These are phyloP conservation scores for Babesia sp. DNA, from an alignment of 169 alveolate species.

Conservation along the genomic window DNA sequence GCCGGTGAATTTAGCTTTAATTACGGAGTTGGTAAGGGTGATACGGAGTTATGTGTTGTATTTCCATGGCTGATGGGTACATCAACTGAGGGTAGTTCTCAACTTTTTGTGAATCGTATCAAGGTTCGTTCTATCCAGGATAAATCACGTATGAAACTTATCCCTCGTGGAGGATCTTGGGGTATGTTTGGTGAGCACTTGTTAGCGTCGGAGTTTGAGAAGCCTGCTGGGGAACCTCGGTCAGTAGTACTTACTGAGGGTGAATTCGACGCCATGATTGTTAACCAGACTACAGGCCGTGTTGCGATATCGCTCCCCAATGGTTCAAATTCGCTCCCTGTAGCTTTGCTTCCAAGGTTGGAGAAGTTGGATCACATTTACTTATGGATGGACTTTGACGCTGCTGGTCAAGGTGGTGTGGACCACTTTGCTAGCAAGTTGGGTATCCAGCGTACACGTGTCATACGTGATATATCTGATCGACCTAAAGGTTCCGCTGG, in stretches of 20 bases:
- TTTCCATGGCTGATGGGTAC: slow-evolving; percentile 61
- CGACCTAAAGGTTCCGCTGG: slow-evolving; percentile 12
- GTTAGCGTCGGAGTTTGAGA: slow-evolving; percentile 44
- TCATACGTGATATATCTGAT: slow-evolving; percentile 76
- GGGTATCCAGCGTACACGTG: slow-evolving; percentile 86
- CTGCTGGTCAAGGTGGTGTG: slow-evolving; percentile 90
- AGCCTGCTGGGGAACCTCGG: slow-evolving; percentile 46
- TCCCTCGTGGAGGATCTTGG: slow-evolving; percentile 87
- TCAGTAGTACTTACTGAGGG: slow-evolving; percentile 93
- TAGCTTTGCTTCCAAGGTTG: slow-evolving; percentile 85
- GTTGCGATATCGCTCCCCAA: slow-evolving; percentile 92
- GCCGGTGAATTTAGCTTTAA: slow-evolving; percentile 70
- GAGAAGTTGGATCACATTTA: slow-evolving; percentile 87
- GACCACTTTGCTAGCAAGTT: slow-evolving; percentile 89
- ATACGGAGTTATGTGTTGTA: slow-evolving; percentile 70
- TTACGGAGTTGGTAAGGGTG: slow-evolving; percentile 29
- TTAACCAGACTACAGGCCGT: slow-evolving; percentile 86
- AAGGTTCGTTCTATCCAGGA: slow-evolving; percentile 76
- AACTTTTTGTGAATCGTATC: slow-evolving; percentile 62
- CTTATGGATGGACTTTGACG: slow-evolving; percentile 93
- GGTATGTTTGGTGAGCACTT: slow-evolving; percentile 92
- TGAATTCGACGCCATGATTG: slow-evolving; percentile 96
- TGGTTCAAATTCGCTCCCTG: slow-evolving; percentile 91
- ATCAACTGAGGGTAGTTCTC: neutral
- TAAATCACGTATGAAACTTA: slow-evolving; percentile 82